These are phyloP conservation scores for Paratinospora sagittata DNA, from an alignment of 164 flowering plant genomes.

Conservation along the genomic window DNA sequence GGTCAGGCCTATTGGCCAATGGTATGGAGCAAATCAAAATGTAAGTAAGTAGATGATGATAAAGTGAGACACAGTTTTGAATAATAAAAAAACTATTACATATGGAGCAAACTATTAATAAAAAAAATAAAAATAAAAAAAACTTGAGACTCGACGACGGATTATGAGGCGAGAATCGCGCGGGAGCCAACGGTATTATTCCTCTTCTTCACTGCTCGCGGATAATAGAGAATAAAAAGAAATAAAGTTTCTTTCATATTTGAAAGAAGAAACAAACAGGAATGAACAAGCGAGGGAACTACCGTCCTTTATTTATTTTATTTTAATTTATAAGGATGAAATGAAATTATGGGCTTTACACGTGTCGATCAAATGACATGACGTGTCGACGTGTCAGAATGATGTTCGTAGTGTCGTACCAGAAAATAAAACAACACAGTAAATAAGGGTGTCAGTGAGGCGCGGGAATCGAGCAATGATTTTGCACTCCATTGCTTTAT, in stretches of 20 bases:
- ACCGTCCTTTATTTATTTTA: neutral
- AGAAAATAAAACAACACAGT: too few species aligned
- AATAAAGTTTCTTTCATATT: too few species aligned
- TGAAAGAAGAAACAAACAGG: neutral
- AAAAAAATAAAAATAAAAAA: neutral
- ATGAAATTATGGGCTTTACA: too few species aligned
- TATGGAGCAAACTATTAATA: neutral
- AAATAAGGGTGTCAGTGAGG: neutral
- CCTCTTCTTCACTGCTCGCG: neutral
- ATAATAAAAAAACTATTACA: too few species aligned
- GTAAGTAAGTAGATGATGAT: neutral
- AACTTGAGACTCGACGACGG: constrained; percentile 16
- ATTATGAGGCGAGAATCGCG: constrained; percentile 42
- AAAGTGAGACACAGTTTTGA: neutral
- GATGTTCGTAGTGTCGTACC: neutral
- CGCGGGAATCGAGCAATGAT: constrained; percentile 36
- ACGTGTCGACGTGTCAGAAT: constrained; percentile 5
- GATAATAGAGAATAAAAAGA: neutral
- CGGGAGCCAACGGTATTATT: constrained; percentile 34
- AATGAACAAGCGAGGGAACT: constrained; percentile 1
- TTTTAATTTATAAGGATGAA: too few species aligned
- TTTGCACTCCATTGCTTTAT: constrained; percentile 61
- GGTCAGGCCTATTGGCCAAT: neutral
- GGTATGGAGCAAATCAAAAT: neutral
- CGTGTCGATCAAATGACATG: constrained; percentile 22